Base-by-base conservation (phyloP, 768 basidiomycete genomes). In the Dioszegia crocea region DNA sequence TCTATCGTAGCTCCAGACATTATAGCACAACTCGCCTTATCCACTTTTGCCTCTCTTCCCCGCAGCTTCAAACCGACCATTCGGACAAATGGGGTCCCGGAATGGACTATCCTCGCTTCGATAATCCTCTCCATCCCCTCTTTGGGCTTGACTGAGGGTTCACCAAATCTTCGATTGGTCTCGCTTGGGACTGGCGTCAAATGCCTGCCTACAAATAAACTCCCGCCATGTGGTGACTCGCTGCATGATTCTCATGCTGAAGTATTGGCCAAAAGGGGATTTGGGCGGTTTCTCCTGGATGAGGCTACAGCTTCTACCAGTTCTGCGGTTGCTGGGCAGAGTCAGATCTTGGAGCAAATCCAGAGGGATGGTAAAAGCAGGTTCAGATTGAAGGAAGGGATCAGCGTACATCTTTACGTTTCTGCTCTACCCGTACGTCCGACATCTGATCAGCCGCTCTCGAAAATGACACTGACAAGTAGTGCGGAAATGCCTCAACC, bases 201-300 rank as follows among this genome's bases (percentile, higher is more conserved):
- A 78, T 91, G 88, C 66, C 81, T 92, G 0, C 88, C 93, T 1
- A 81, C 78, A 3, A 66, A 70, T 3, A 82, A 81, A 54, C 79
- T 91, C 0, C 85, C 91, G 0, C 66, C 75, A 4, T 79, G 80
- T 27, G 93, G 93, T 0, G 90, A 94, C 68, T 82, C 84, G 0
- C 63, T 96, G 17, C 91, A 93, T 68, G 93, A 96, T 68, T 86
- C 83, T 52, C 93, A 97, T 74, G 93, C 93, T 10, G 93, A 97
- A 76, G 83, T 93, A 21, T 80, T 96, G n/a, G 91, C 91, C 1
- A 83, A 90, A 19, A 81, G 93, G 29, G 86, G 86, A 9, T 84
- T 87, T 0, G 72, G 86, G 41, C 82, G 86, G 24, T 97, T 91
- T 90, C 78, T 91, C 46, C 74, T 91, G 30, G 84, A 87, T 57